Conservation (phyloP, 2,329 filamentous ascomycete genomes). For the Plenodomus lindquistii region DNA sequence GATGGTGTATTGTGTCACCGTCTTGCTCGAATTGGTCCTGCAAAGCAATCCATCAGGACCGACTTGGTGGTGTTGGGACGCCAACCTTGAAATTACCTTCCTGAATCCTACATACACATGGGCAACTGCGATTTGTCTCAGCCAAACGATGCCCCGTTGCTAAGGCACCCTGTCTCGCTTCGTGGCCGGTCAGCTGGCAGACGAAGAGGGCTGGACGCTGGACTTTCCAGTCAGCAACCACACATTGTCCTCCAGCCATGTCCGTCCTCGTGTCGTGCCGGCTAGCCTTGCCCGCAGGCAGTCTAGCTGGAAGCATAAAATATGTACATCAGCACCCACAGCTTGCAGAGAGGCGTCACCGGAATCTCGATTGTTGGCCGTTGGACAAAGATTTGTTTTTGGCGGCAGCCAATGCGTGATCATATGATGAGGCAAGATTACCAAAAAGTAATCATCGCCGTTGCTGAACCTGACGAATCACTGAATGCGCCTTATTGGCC, state of each 20-base stretch:
- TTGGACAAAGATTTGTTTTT: conserved; percentile 24
- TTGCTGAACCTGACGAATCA: conserved; percentile 12
- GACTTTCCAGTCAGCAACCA: conserved; percentile 11
- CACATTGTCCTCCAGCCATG: conserved; percentile 14
- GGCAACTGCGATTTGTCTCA: conserved; percentile 18
- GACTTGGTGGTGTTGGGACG: conserved; percentile 10
- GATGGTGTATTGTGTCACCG: conserved; percentile 15
- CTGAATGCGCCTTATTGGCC: conserved; percentile 11
- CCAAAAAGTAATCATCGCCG: conserved; percentile 17
- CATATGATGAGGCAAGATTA: conserved; percentile 26
- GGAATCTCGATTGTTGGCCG: conserved; percentile 23
- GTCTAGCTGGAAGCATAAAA: conserved; percentile 7
- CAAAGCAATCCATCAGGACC: conserved; percentile 9
- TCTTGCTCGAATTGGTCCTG: conserved; percentile 8
- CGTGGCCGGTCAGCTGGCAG: conserved; percentile 19
- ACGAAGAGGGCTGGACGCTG: conserved; percentile 20
- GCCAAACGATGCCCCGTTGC: conserved; percentile 12
- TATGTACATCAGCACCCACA: conserved; percentile 8
- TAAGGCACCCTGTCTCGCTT: conserved; percentile 11
- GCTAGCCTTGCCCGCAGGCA: conserved; percentile 10
- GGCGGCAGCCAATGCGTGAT: conserved; percentile 21
- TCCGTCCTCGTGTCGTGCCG: conserved; percentile 16
- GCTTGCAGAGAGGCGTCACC: conserved; percentile 21
- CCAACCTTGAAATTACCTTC: conserved; percentile 15
- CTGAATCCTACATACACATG: conserved; percentile 8